These are phyloP conservation scores for Cynanchum wilfordii DNA, from an alignment of 257 asterid species.

Conservation along the genomic window DNA sequence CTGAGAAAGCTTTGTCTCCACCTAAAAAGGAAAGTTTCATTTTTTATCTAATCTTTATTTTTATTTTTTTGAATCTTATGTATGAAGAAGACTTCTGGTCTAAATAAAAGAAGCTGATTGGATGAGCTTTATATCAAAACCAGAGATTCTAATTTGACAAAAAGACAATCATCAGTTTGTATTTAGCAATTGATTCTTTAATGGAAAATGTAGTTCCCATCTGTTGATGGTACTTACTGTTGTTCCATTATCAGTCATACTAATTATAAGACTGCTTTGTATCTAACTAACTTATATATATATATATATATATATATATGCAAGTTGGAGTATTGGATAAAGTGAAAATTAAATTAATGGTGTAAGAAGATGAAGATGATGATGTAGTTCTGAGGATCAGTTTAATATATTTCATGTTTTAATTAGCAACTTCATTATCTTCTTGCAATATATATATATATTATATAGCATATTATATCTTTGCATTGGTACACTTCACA, in stretches of 20 bases:
- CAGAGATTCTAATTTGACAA: neutral
- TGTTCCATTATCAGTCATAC: neutral
- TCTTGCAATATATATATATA: neutral
- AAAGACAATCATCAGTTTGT: neutral
- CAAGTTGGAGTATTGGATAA: neutral
- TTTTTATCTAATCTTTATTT: neutral
- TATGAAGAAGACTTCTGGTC: neutral
- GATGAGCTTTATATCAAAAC: slow-evolving; percentile 6
- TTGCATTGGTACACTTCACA: slow-evolving; percentile 7
- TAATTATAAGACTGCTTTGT: neutral
- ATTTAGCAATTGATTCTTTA: neutral
- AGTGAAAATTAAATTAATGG: neutral
- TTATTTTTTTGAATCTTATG: neutral
- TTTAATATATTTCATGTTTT: too few relatives aligned
- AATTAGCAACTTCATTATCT: neutral
- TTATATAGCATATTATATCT: neutral
- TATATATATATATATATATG: neutral
- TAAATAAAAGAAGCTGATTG: neutral
- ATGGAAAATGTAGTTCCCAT: neutral
- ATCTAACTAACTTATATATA: neutral
- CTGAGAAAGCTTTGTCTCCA: slow-evolving; percentile 6
- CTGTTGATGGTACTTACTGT: neutral
- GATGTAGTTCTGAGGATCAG: neutral
- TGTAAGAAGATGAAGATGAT: neutral
- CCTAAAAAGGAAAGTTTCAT: neutral